Evolutionary conservation across 2,329 filamentous ascomycete genomes (phyloP).

Genomic region (Penicillium sp.): DNA sequence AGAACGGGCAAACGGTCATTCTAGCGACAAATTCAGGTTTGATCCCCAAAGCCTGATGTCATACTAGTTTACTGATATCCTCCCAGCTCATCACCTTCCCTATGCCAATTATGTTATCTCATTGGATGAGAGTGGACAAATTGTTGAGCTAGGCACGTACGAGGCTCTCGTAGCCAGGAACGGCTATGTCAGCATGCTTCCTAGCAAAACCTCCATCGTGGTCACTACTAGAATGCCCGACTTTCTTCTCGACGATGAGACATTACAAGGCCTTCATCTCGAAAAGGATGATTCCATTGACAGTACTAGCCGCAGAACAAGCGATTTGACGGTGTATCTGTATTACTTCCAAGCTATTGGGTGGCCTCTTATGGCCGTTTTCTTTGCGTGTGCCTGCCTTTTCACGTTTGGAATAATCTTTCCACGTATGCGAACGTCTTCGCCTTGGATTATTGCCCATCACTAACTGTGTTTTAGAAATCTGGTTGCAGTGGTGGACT

Average conservation of each 20-base stretch:
- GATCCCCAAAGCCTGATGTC: neutral
- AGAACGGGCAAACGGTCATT: conserved; percentile 39
- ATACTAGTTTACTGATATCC: neutral
- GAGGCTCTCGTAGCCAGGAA: conserved; percentile 25
- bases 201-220: neutral
- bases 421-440: conserved; percentile 22
- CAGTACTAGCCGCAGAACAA: conserved; percentile 31
- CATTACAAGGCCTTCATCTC: conserved; percentile 30
- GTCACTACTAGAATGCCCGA: conserved; percentile 12
- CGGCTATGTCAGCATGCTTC: conserved; percentile 25
- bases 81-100: conserved; percentile 29
- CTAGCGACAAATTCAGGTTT: conserved; percentile 35
- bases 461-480: conserved; percentile 15
- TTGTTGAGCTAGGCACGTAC: conserved; percentile 37
- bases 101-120: conserved; percentile 38
- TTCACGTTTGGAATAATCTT: conserved; percentile 35
- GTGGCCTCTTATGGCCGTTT: conserved; percentile 22
- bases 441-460: neutral
- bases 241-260: conserved; percentile 23
- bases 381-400: conserved; percentile 19
- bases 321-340: conserved; percentile 41
- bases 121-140: conserved; percentile 31
- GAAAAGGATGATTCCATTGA: conserved; percentile 18
- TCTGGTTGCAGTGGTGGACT: conserved; percentile 36
- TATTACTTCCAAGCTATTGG: conserved; percentile 36